Conservation (phyloP, 1,284 basidiomycete species). For the Phenoliferia sp. region DNA sequence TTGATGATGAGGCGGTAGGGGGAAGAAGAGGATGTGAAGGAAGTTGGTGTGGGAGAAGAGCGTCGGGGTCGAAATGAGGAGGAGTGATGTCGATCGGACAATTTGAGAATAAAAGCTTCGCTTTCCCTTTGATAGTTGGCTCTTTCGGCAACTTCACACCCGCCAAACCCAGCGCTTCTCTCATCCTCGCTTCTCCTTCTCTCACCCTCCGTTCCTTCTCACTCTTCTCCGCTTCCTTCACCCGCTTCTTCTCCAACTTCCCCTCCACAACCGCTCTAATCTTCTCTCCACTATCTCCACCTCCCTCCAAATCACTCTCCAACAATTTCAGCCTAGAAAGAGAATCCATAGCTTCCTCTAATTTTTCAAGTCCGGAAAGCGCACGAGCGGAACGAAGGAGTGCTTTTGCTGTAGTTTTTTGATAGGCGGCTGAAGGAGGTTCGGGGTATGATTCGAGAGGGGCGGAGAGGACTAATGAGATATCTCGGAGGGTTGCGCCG, state of each 20-base stretch:
- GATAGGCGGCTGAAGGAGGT: constrained; percentile 10
- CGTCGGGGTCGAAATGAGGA: constrained; percentile 49
- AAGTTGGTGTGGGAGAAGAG: constrained; percentile 35
- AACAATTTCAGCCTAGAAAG: constrained; percentile 55
- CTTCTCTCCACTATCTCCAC: constrained; percentile 18
- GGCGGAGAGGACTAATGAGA: constrained; percentile 62
- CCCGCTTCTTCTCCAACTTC: constrained; percentile 48
- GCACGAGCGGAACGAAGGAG: constrained; percentile 76
- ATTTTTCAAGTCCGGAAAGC: constrained; percentile 63
- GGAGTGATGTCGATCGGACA: constrained; percentile 46
- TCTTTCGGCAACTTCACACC: too few relatives aligned
- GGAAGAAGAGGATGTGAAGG: constrained; percentile 32
- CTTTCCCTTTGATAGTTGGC: constrained; percentile 43
- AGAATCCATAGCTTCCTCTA: constrained; percentile 74
- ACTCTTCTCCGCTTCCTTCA: constrained; percentile 52
- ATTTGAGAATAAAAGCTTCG: constrained; percentile 16
- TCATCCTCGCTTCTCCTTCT: constrained; percentile 51
- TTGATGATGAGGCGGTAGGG: constrained; percentile 41
- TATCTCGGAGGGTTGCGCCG: constrained; percentile 75
- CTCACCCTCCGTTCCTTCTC: constrained; percentile 51
- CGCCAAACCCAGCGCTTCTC: constrained; percentile 57
- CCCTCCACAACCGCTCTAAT: constrained; percentile 9
- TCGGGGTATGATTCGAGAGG: constrained; percentile 22
- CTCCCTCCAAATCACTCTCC: constrained; percentile 16
- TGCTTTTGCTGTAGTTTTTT: constrained; percentile 62